Conservation (phyloP, 192 early-diverging fungal species). For the Podochytrium sp. region DNA sequence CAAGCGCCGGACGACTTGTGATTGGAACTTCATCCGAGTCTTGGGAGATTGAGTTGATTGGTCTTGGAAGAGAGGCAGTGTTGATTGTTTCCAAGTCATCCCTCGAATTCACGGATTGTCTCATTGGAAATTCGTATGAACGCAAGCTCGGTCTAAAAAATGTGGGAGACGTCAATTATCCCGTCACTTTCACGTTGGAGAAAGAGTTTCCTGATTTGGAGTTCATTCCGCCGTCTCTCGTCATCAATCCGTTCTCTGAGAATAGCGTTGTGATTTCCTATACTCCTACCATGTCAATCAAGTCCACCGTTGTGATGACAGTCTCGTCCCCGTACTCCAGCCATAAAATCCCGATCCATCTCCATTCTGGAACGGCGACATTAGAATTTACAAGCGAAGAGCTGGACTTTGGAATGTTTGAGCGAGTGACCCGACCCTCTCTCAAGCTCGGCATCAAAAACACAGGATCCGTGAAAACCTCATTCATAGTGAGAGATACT, state of each 20-base stretch:
- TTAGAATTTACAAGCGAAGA: conserved; percentile 52
- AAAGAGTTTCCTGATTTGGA: conserved; percentile 56
- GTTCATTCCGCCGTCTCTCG: conserved; percentile 55
- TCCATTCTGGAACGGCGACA: conserved; percentile 59
- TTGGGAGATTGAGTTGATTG: conserved; percentile 67
- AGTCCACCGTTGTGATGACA: conserved; percentile 49
- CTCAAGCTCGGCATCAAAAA: conserved; percentile 52
- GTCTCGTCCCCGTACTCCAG: conserved; percentile 62
- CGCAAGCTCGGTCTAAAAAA: conserved; percentile 68
- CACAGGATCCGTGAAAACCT: conserved; percentile 59
- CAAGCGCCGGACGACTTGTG: conserved; percentile 52
- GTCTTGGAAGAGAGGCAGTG: conserved; percentile 64
- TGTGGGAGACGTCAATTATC: conserved; percentile 72
- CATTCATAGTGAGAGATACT: conserved; percentile 52
- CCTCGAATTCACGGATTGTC: conserved; percentile 63
- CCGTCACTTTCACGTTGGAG: conserved; percentile 61
- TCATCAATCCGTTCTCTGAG: conserved; percentile 62
- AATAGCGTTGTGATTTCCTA: conserved; percentile 55
- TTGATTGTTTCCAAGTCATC: conserved; percentile 64
- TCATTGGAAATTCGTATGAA: conserved; percentile 70
- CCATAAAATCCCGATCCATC: conserved; percentile 59
- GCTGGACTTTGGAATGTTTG: conserved; percentile 71
- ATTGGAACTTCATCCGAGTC: conserved; percentile 57
- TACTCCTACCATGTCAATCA: conserved; percentile 54
- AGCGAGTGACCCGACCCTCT: conserved; percentile 50